phyloP scores from a whole-genome alignment of 2,329 filamentous ascomycete genomes.

The Penicillium sp. region DNA sequence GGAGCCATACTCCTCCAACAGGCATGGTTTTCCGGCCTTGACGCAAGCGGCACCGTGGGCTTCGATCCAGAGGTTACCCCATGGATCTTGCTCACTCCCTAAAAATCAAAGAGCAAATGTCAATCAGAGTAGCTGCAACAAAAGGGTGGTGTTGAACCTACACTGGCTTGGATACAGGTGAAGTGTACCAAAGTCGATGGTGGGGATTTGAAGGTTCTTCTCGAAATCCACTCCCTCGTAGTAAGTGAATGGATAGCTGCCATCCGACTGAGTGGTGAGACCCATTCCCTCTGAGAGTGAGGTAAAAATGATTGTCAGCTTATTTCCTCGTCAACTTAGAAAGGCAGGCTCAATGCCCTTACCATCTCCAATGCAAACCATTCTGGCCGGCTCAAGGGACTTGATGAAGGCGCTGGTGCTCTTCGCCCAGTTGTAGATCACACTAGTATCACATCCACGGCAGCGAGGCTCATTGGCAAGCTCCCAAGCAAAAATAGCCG shows the following conservation, averaged over 20 bases:
- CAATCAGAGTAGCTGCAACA: neutral
- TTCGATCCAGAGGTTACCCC: conserved; percentile 54
- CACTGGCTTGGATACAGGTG: conserved; percentile 56
- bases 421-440: conserved; percentile 65
- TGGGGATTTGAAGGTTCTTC: conserved; percentile 55
- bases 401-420: conserved; percentile 65
- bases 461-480: conserved; percentile 69
- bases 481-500: conserved; percentile 69
- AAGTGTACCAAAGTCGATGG: conserved; percentile 61
- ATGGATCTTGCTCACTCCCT: conserved; percentile 23
- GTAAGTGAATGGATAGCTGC: conserved; percentile 57
- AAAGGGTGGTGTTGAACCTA: conserved; percentile 24
- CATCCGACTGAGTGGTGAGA: conserved; percentile 49
- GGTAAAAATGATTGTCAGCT: too few relatives aligned
- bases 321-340: neutral
- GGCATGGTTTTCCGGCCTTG: conserved; percentile 44
- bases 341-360: neutral
- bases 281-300: conserved; percentile 59
- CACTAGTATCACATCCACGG: conserved; percentile 59
- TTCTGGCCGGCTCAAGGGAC: conserved; percentile 61
- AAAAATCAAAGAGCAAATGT: neutral
- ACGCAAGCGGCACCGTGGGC: conserved; percentile 49
- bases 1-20: conserved; percentile 49
- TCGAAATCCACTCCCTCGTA: conserved; percentile 59
- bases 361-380: conserved; percentile 65